Evolutionary conservation across 495 filamentous ascomycete species (phyloP), one percentile per base, ranked within the genome.

Genomic region (Friedmanniomyces simplex): DNA sequence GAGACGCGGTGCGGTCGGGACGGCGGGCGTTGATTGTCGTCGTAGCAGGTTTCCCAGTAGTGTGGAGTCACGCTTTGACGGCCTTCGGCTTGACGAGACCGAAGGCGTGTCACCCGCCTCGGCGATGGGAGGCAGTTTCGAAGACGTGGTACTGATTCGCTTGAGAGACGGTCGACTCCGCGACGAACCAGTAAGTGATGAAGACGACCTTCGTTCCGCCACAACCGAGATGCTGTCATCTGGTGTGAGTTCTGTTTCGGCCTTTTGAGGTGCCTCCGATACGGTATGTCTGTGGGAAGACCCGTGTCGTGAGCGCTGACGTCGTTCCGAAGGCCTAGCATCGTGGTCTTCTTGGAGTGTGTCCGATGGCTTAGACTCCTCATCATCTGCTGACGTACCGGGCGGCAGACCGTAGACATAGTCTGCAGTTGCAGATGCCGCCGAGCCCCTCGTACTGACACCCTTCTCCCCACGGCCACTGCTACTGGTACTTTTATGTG

Each of bases 201-300:
- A 14, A 1, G 49, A 52, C n/a, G 42, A 16, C 45, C 30, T 52
- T n/a, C 49, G 11, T 30, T 58, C 56, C 7, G 56, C 56, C 16
- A 58, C 56, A 11, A 58, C 50, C 1, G 56, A 58, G 12, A 58
- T 53, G 22, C 56, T 58, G 51, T 58, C 56, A 46, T 58, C 56
- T n/a, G 56, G 49, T 12, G 56, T 53, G 6, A 58, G 30, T 20
- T 52, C 55, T 14, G 18, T 3, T 21, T 57, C 55, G 7, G 26
- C 3, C 2, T 30, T 43, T 1, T 24, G n/a, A 26, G 25, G 6
- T 1, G 34, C 10, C 8, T 22, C 39, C 4, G 28, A 32, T 32
- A 32, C 28, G 28, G 3, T 3, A 2, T 25, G n/a, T 2, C 41
- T 56, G 10, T 37, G 39, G n/a, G 41, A 32, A 1, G 43, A 26